A percentile compares a stretch with the other conserved stretches of the same genome.
phyloP scores from a whole-genome alignment of 805 yeast species.

The Pachysolen tannophilus region DNA sequence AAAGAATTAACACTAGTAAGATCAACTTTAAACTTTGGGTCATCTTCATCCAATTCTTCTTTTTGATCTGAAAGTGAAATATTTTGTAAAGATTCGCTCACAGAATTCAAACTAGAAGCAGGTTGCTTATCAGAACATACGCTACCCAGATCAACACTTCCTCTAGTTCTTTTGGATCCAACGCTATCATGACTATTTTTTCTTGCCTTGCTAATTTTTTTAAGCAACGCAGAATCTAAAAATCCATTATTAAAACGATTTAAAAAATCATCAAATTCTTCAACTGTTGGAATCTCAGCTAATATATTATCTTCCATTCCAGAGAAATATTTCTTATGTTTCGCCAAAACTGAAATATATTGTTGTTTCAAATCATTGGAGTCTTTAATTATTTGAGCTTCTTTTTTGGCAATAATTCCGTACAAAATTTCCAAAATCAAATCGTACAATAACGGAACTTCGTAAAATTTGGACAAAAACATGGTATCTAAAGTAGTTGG shows the following conservation, averaged over 20 bases:
- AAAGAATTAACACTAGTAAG: not conserved
- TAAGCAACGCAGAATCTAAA: constrained; percentile 45
- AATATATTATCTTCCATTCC: constrained; percentile 13
- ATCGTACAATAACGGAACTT: constrained; percentile 63
- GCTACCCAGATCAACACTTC: too few species aligned
- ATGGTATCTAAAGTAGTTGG: constrained; percentile 64
- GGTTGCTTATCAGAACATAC: not conserved
- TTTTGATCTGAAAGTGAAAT: too few species aligned
- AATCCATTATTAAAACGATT: constrained; percentile 60
- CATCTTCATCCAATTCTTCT: constrained; percentile 9
- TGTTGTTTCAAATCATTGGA: constrained; percentile 25
- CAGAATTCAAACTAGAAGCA: not conserved
- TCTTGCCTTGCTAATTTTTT: constrained; percentile 32
- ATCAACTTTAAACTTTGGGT: constrained; percentile 6
- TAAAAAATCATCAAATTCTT: constrained; percentile 46
- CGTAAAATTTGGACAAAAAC: constrained; percentile 54
- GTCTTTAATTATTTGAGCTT: constrained; percentile 36
- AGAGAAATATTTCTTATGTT: too few species aligned
- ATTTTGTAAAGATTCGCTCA: too few species aligned
- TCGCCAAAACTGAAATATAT: constrained; percentile 9
- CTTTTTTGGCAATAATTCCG: constrained; percentile 64
- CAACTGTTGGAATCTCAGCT: constrained; percentile 20
- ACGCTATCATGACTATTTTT: constrained; percentile 6
- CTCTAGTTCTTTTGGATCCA: not conserved
- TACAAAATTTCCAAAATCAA: constrained; percentile 60